phyloP scores from a whole-genome alignment of 441 rosid species.

The Pelargonium australe region DNA sequence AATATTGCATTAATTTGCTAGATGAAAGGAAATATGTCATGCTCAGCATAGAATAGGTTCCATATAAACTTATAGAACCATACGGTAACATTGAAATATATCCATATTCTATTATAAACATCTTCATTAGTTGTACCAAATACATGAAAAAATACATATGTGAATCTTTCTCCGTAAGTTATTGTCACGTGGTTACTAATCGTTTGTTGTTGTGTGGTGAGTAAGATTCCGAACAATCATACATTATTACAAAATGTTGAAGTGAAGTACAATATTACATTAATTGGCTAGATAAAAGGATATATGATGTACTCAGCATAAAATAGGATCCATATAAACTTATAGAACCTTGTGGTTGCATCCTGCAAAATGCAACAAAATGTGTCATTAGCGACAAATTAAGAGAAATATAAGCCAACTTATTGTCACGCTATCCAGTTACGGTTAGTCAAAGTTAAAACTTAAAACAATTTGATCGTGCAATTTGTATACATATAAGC shows the following conservation, averaged over 20 bases:
- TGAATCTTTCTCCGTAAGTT: no score
- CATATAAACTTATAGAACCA: constrained; percentile 72
- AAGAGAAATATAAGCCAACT: no score
- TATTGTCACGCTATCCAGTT: no score
- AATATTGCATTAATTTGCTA: constrained; percentile 18
- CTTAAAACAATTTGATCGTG: no score
- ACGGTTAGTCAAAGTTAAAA: no score
- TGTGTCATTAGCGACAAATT: background rate
- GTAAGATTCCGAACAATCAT: no score
- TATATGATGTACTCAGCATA: constrained; percentile 74
- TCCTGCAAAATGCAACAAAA: constrained; percentile 47
- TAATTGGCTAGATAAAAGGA: constrained; percentile 52
- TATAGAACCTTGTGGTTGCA: constrained; percentile 64
- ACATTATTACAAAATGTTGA: no score
- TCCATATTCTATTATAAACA: no score
- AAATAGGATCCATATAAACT: constrained; percentile 87
- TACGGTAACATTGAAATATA: constrained; percentile 40
- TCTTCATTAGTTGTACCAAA: no score
- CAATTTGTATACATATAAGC: background rate
- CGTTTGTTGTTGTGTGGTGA: no score
- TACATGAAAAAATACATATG: no score
- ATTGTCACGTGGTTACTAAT: no score
- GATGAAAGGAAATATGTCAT: constrained; percentile 69
- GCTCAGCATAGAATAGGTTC: constrained; percentile 88
- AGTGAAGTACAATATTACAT: background rate